phyloP scores from a whole-genome alignment of 176 grass and related monocot species.

The Juncus effusus region DNA sequence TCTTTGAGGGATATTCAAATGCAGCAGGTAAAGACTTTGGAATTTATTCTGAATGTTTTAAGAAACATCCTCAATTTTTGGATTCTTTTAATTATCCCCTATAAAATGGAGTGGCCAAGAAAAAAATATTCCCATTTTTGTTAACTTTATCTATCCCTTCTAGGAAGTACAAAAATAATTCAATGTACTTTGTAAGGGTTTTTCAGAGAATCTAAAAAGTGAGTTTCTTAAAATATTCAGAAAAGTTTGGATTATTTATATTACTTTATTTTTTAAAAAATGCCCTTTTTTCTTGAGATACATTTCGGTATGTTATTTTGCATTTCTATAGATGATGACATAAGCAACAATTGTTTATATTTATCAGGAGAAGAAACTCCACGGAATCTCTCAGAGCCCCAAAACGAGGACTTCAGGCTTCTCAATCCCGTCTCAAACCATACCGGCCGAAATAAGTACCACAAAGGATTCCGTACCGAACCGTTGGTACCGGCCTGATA shows the following conservation, averaged over 20 bases:
- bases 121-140: no score
- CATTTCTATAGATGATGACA: no score
- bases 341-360: not conserved
- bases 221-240: no score
- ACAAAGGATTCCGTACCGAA: slow-evolving; percentile 56
- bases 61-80: not conserved
- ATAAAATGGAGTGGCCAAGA: no score
- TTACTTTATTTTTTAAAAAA: no score
- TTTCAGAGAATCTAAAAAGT: no score
- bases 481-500: slow-evolving; percentile 94
- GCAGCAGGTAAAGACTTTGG: slow-evolving; percentile 67
- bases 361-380: slow-evolving; percentile 71
- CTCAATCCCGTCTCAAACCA: slow-evolving; percentile 40
- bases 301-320: no score
- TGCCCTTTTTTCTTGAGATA: no score
- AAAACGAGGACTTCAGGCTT: slow-evolving; percentile 71
- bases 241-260: no score
- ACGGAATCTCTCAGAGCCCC: slow-evolving; percentile 58
- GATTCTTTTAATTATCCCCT: not conserved
- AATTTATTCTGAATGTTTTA: not conserved
- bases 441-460: slow-evolving; percentile 37
- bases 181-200: no score
- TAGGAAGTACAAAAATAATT: no score
- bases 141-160: no score
- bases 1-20: slow-evolving; percentile 96